Base-by-base conservation (phyloP, 2,329 filamentous ascomycete genomes). In the Aspergillus pseudoterreus region DNA sequence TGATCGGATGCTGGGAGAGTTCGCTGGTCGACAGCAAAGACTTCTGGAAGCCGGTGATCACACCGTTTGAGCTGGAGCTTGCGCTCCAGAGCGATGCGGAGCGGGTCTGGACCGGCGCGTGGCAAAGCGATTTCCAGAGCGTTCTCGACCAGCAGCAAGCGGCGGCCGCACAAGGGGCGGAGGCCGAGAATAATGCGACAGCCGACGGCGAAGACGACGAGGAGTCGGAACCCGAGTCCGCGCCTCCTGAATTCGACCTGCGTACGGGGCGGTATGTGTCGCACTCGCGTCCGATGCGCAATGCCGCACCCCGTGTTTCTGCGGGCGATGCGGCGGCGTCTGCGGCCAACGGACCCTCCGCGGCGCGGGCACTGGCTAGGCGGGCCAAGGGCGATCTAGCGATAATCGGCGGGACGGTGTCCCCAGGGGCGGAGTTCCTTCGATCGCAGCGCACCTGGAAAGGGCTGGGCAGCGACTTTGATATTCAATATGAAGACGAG, bases 1-100 rank as follows among this genome's bases (percentile, higher is more conserved):
- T 97, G 0, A 89, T 99, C 9, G 92, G 94, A 2, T 99, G 94
- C 72, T 99, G 94, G 94, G 94, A 99, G 74, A 96, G 92, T 69
- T 90, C 88, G 53, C 75, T 97, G 46, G 83, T 99, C 4, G 92
- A 96, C 62, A 90, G 91, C 57, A 87, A 88, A 52, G 88, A 88
- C 6, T 95, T 96, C 66, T 97, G 86, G 80, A 83, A 84, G 61
- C 91, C 92, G 0, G 85, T 97, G 9, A 84, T 97, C 38, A 99
- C 94, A n/a, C 92, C 92, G 0, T 97, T 95, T 68, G 94, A 99
- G 77, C 75, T 97, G 50, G 85, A 84, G 48, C 75, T 96, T 43
- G 89, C 90, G 4, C 72, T 99, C 55, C 79, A 83, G 71, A 79
- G 81, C 12, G 92, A 96, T 64, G 81, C 84, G 30, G 83, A 86